Evolutionary conservation across 257 asterid species (phyloP).

Genomic region (Nicotiana sylvestris): DNA sequence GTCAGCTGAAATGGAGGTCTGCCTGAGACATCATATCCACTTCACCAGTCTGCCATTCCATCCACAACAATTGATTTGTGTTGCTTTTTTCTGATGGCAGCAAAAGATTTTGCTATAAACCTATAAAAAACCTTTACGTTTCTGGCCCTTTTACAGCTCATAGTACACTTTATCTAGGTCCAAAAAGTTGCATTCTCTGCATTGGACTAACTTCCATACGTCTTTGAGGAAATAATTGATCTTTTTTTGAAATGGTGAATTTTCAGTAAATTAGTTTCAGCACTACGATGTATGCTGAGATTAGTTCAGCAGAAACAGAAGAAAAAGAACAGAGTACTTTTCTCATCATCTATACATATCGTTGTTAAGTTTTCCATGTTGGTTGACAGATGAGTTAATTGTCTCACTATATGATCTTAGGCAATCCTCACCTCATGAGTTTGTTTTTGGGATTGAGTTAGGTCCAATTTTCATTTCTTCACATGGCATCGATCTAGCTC

Average conservation of each 20-base stretch:
- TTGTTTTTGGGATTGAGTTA: too few species aligned
- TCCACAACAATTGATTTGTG: neutral
- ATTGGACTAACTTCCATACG: neutral
- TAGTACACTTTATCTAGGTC: neutral
- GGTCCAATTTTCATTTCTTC: too few species aligned
- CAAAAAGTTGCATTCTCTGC: neutral
- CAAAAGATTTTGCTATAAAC: neutral
- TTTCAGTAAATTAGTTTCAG: constrained; percentile 2
- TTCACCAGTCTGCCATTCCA: neutral
- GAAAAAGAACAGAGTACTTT: neutral
- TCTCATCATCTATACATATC: neutral
- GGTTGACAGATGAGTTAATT: too few species aligned
- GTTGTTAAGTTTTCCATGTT: too few species aligned
- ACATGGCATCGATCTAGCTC: too few species aligned
- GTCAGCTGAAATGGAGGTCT: neutral
- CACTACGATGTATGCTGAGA: neutral
- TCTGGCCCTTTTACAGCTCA: neutral
- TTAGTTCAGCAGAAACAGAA: neutral
- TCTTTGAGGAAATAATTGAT: neutral
- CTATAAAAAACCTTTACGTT: neutral
- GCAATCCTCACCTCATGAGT: too few species aligned
- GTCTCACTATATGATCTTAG: too few species aligned
- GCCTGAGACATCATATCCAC: neutral
- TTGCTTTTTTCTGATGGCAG: neutral
- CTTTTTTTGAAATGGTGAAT: neutral